These are phyloP conservation scores for Rubia tinctorum DNA, from an alignment of 305 asterid genomes.

Conservation along the genomic window DNA sequence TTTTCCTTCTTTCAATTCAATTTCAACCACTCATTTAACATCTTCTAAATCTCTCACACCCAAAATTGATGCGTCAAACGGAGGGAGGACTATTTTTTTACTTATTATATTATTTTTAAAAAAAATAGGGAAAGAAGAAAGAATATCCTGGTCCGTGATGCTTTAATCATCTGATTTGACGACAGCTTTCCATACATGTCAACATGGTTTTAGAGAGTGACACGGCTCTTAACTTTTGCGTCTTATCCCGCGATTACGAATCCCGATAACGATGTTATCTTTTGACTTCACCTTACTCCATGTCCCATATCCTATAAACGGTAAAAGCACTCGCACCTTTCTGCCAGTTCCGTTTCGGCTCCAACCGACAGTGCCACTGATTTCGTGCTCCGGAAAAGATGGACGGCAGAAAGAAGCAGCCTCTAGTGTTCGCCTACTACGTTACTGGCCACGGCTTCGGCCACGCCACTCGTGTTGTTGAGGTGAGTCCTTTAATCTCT, in stretches of 20 bases:
- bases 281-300: background rate
- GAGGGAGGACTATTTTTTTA: too few relatives aligned
- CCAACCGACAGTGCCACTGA: background rate
- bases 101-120: too few relatives aligned
- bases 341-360: background rate
- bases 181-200: background rate
- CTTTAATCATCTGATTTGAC: background rate
- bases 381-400: background rate
- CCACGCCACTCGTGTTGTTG: slow-evolving; percentile 95
- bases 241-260: background rate
- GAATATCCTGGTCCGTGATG: background rate
- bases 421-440: slow-evolving; percentile 80
- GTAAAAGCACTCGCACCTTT: background rate
- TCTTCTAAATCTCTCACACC: too few relatives aligned
- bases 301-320: background rate
- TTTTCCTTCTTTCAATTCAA: too few relatives aligned
- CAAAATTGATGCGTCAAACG: too few relatives aligned
- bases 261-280: slow-evolving; percentile 7
- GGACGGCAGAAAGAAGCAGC: slow-evolving; percentile 26
- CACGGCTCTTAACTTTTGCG: background rate
- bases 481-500: slow-evolving; percentile 37
- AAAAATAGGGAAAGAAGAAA: too few relatives aligned
- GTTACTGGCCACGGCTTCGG: slow-evolving; percentile 99
- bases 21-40: too few relatives aligned
- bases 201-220: background rate